Base-by-base conservation (phyloP, 2,329 filamentous ascomycete species). In the Ophiosphaerella narmari region DNA sequence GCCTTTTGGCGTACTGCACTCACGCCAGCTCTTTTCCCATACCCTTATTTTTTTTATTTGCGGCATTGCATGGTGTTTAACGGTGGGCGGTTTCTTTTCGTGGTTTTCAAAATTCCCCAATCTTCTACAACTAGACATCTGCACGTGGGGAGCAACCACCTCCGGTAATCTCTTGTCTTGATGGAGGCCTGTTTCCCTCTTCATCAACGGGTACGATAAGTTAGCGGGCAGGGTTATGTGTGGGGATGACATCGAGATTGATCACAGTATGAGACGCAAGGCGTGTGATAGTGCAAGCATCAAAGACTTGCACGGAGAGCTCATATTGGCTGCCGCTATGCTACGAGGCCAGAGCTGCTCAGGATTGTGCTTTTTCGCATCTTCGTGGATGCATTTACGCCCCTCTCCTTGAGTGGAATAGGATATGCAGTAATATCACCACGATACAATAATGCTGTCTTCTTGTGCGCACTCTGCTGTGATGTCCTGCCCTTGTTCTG, bases 21-120 rank as follows among this genome's bases (percentile, higher is more conserved):
- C 39, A 53, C 42, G 50, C 48, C 33, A 48, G 41, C 52, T 59
- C 43, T 59, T 51, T 40, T 54, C 50, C 26, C 51, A 54, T 62
- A 58, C 60, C 55, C 48, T 50, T 44, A 41, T 62, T 51, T 54
- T 60, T 62, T 60, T 71, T 60, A 60, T 29, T 60, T 71, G 69
- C 70, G 70, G 70, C 70, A 73, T 73, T 72, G 70, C 70, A 71
- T 62, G 70, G 70, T 62, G 70, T 73, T 73, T 61, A 52, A 21
- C 47, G 66, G 66, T 57, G 54, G 63, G 62, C 46, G 57, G 59
- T 60, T 57, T 50, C 43, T 55, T 57, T 57, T 50, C 33, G 33
- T 54, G 50, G 46, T 57, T 59, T 64, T 59, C 52, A 60, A 69
- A 71, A 60, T 59, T 58, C 52, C 51, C 52, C 53, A 69, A 62